These are phyloP conservation scores for Aureobasidium sp. DNA, from an alignment of 2,329 filamentous ascomycete species.

Conservation along the genomic window DNA sequence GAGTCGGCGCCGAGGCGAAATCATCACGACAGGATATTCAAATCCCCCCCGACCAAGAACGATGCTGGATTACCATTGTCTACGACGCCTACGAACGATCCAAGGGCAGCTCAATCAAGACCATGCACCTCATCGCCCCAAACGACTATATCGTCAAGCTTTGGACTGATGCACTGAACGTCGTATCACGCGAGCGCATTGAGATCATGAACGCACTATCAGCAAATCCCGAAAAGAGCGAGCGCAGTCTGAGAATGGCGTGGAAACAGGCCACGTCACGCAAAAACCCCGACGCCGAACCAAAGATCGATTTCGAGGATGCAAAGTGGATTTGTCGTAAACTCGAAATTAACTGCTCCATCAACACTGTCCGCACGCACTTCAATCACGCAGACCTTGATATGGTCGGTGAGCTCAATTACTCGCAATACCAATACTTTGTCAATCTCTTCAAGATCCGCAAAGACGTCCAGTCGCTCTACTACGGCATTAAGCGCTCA, in stretches of 20 bases:
- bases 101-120: conserved; percentile 64
- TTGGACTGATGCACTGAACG: conserved; percentile 79
- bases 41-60: conserved; percentile 59
- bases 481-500: conserved; percentile 47
- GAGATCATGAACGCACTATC: conserved; percentile 86
- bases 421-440: conserved; percentile 75
- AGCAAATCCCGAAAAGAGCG: conserved; percentile 65
- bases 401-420: conserved; percentile 61
- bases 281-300: conserved; percentile 53
- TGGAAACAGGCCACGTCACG: conserved; percentile 81
- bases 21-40: conserved; percentile 84
- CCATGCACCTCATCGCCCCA: conserved; percentile 79
- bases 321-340: conserved; percentile 81
- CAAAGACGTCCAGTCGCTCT: conserved; percentile 71
- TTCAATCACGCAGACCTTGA: conserved; percentile 68
- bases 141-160: conserved; percentile 63
- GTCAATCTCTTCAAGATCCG: conserved; percentile 76
- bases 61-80: conserved; percentile 81
- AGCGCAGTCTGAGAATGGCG: conserved; percentile 56
- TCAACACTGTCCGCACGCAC: conserved; percentile 62
- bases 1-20: conserved; percentile 72
- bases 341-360: conserved; percentile 84
- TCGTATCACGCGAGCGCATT: conserved; percentile 77
- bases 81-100: conserved; percentile 73
- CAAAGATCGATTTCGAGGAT: conserved; percentile 68